phyloP scores from a whole-genome alignment of 352 stramenopile genomes.

The Globisporangium parvum region DNA sequence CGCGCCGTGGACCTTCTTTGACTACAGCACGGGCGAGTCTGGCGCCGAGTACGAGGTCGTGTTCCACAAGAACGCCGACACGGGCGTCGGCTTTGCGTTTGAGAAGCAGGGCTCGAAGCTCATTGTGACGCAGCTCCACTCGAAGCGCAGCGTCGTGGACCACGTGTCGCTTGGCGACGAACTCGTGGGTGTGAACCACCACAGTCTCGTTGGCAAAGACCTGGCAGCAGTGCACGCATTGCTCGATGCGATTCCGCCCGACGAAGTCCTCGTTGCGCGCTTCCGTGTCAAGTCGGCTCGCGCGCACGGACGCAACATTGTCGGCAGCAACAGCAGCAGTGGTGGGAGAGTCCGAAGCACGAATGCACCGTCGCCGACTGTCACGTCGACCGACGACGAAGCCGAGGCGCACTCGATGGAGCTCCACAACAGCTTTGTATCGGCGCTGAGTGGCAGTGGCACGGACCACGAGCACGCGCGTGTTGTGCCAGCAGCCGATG shows the following conservation, averaged over 20 bases:
- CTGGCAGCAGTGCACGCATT: slow-evolving; percentile 24
- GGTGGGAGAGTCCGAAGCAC: too few relatives aligned
- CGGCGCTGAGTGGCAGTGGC: slow-evolving; percentile 18
- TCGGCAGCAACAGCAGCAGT: not conserved
- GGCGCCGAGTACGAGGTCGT: slow-evolving; percentile 64
- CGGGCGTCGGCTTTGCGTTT: slow-evolving; percentile 41
- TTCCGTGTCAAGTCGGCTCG: slow-evolving; percentile 32
- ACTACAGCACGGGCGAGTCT: slow-evolving; percentile 59
- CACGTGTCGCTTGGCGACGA: slow-evolving; percentile 39
- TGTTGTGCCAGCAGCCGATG: slow-evolving; percentile 50
- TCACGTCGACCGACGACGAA: slow-evolving; percentile 1
- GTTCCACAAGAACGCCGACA: slow-evolving; percentile 28
- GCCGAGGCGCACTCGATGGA: slow-evolving; percentile 26
- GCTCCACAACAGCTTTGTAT: slow-evolving; percentile 29
- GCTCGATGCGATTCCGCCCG: slow-evolving; percentile 23
- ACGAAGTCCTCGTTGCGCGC: slow-evolving; percentile 33
- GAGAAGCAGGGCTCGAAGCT: slow-evolving; percentile 33
- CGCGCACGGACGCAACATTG: not conserved
- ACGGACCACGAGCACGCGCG: slow-evolving; percentile 25
- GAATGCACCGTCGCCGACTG: not conserved
- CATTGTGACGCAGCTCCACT: slow-evolving; percentile 21
- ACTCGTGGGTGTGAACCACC: slow-evolving; percentile 58
- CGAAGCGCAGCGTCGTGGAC: slow-evolving; percentile 10
- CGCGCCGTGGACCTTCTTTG: slow-evolving; percentile 69
- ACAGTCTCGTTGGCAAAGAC: slow-evolving; percentile 35